Conservation (phyloP, 441 rosid genomes). For the Brassica balearica region DNA sequence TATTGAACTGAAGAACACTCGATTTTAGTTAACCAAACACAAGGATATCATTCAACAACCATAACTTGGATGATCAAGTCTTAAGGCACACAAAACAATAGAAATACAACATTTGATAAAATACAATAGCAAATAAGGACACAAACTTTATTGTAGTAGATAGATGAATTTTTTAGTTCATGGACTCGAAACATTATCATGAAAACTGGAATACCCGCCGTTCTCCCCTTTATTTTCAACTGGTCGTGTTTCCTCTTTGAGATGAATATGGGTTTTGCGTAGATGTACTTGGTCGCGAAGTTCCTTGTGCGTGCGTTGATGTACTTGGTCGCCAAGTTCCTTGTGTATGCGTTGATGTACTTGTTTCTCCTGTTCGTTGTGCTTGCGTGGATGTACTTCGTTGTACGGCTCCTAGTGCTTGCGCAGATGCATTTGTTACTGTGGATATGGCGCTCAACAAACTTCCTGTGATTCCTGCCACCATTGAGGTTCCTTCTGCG, state of each 20-base stretch:
- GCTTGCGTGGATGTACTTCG: background rate
- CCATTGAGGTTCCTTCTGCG: slow-evolving; percentile 2
- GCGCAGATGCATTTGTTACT: background rate
- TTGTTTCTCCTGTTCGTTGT: background rate
- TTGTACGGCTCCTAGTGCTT: background rate
- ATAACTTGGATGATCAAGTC: slow-evolving; percentile 4
- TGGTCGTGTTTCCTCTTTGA: background rate
- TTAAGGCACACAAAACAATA: background rate
- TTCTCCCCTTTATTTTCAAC: slow-evolving; percentile 3
- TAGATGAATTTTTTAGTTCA: background rate
- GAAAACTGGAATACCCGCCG: background rate
- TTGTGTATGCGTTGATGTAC: background rate
- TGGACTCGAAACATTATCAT: background rate
- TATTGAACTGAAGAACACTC: background rate
- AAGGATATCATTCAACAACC: background rate
- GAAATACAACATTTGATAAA: background rate
- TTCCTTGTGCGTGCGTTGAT: background rate
- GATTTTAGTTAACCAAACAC: background rate
- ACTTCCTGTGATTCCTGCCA: background rate
- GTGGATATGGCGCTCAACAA: background rate
- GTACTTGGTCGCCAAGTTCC: background rate
- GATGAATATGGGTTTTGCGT: background rate
- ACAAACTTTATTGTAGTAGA: background rate
- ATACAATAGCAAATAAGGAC: background rate
- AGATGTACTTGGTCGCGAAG: background rate